These are phyloP conservation scores for bread wheat (Triticum aestivum) DNA, from an alignment of 176 grass and related monocot species.

Conservation along the genomic window IWGSC_CS_RefSeq_v2.1 NC_057801.1:408834848-408835347, in stretches of 20 bases:
- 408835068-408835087: neutral
- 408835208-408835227: neutral
- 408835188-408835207: neutral
- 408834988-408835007: neutral
- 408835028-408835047: neutral
- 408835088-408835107: neutral
- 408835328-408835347: neutral
- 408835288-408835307: neutral
- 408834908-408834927: neutral
- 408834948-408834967: neutral
- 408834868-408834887: neutral
- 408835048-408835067: neutral
- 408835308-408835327: neutral
- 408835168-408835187: slow-evolving; percentile 7
- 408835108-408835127: neutral
- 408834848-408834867: neutral
- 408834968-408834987: neutral
- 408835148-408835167: neutral
- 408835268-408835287: neutral
- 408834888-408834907: neutral
- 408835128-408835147: neutral
- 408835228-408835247: neutral
- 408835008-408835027: neutral
- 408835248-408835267: neutral
- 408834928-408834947: neutral